These are phyloP conservation scores for Ophiocordyceps australis DNA, from an alignment of 2,329 filamentous ascomycete genomes.

Conservation along the genomic window DNA sequence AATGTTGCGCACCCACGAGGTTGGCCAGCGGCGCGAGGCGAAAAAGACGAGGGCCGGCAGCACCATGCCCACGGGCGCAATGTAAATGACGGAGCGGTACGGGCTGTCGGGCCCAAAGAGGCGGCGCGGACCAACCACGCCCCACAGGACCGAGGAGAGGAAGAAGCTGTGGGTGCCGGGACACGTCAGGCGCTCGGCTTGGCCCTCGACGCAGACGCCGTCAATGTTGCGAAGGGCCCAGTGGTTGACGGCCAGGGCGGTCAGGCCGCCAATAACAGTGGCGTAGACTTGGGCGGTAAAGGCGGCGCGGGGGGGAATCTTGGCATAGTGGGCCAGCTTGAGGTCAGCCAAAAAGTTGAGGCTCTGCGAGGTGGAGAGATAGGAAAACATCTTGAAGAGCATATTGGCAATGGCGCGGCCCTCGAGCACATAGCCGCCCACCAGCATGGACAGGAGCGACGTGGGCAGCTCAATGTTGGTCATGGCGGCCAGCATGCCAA, in stretches of 20 bases:
- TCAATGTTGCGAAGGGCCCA: slow-evolving; percentile 37
- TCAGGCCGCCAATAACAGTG: slow-evolving; percentile 31
- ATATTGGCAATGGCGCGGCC: slow-evolving; percentile 49
- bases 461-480: slow-evolving; percentile 39
- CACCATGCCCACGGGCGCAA: slow-evolving; percentile 5
- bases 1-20: slow-evolving; percentile 6
- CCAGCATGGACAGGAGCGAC: slow-evolving; percentile 47
- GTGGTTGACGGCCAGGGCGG: slow-evolving; percentile 41
- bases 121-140: slow-evolving; percentile 44
- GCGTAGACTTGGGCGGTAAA: slow-evolving; percentile 36
- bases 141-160: slow-evolving; percentile 48
- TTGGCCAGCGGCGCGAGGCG: slow-evolving; percentile 5
- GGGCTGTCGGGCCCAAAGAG: slow-evolving; percentile 26
- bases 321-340: slow-evolving; percentile 47
- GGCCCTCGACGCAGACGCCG: slow-evolving; percentile 31
- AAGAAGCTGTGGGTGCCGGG: slow-evolving; percentile 32
- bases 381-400: slow-evolving; percentile 53
- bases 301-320: slow-evolving; percentile 31
- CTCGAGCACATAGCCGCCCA: slow-evolving; percentile 48
- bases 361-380: slow-evolving; percentile 41
- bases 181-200: slow-evolving; percentile 32
- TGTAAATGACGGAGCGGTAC: slow-evolving; percentile 6
- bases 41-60: slow-evolving; percentile 6
- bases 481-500: slow-evolving; percentile 36
- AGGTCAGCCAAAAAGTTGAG: slow-evolving; percentile 40